Evolutionary conservation across 2,329 filamentous ascomycete species (phyloP), one percentile per base, ranked within the genome.

Genomic region (Bipolaris sorokiniana): DNA sequence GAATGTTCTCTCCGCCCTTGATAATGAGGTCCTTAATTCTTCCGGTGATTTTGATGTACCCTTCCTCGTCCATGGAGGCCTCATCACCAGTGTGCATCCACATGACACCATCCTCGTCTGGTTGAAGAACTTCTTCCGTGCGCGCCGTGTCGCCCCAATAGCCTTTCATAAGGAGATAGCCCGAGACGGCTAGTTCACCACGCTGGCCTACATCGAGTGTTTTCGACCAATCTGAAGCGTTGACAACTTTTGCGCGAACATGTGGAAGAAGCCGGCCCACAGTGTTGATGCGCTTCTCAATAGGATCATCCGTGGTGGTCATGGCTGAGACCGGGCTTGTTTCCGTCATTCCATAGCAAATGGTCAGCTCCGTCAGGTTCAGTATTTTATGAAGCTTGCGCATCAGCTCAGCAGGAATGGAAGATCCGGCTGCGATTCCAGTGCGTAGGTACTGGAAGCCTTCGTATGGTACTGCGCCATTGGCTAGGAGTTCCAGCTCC

Each of bases 11-110:
- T 22, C 95, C 95, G 26, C 91, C 94, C 23, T 92, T 86, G 72
- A 98, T 98, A 67, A 99, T 97, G 52, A 98, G 78, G 73, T 99
- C 95, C 77, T 98, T 98, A 72, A 97, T 94, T 15, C 93, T 84
- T 3, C 93, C 92, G 0, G 92, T 97, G 70, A 98, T 97, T 65
- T 86, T 85, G 2, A 97, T 86, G 72, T 92, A 98, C 2, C 94
- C 95, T 26, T 92, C 83, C 4, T 78, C 81, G 59, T 96, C 91
- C 85, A 98, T 96, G 50, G 81, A 79, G 1, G 92, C 95, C 80
- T 98, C 94, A 70, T 99, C 95, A 18, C 95, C 95, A 0, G 90
- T 96, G 69, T 88, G 82, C 90, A 98, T 95, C 94, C 94, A 98
- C 16, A 89, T 71, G 44, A 82, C 84, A 5, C 82, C 82, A 0